These are phyloP conservation scores for Stentor roeselii DNA, from an alignment of 73 alveolate genomes.

Conservation along the genomic window DNA sequence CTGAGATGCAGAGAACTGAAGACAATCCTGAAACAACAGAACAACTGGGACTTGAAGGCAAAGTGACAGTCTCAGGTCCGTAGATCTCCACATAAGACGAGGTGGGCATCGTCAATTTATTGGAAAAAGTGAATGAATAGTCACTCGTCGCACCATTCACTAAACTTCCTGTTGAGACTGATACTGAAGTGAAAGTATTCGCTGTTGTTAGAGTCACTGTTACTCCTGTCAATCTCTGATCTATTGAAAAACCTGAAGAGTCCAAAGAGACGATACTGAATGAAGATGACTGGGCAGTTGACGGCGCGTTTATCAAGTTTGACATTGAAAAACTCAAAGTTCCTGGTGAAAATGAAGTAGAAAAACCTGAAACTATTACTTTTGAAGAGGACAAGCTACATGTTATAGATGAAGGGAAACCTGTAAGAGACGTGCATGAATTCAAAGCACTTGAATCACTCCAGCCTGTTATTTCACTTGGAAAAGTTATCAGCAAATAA, in stretches of 20 bases:
- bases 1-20: background rate
- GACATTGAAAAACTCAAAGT: background rate
- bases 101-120: background rate
- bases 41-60: background rate
- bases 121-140: background rate
- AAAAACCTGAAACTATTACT: background rate
- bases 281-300: background rate
- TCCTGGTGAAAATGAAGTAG: background rate
- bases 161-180: background rate
- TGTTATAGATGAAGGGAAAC: background rate
- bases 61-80: background rate
- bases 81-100: background rate
- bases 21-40: background rate
- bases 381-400: background rate
- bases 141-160: background rate
- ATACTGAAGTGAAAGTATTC: background rate
- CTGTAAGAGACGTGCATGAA: background rate
- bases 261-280: background rate
- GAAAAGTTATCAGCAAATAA: background rate
- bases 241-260: constrained; percentile 9
- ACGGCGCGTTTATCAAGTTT: background rate
- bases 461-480: background rate
- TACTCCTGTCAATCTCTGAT: background rate
- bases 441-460: background rate
- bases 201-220: constrained; percentile 11